Base-by-base conservation (phyloP, 2,329 filamentous ascomycete genomes). In the Sclerotinia spermophila region DNA sequence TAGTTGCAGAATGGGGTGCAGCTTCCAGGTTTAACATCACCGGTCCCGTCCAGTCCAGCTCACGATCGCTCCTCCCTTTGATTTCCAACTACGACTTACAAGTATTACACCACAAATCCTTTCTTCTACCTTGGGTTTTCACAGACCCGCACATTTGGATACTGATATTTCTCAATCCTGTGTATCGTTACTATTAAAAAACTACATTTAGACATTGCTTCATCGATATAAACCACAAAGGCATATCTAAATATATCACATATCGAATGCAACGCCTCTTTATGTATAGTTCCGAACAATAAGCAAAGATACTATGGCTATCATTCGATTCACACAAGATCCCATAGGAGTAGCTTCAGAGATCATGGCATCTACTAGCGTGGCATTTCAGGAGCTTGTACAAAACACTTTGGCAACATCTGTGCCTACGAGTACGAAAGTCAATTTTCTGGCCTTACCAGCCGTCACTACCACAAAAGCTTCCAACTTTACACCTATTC, bases 131-230 rank as follows among this genome's bases (percentile, higher is more conserved):
- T 45, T 4, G 1, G n/a, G 40, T 5, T 19, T 5, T 53, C n/a
- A 6, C 1, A 27, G 42, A 13, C 6, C 19, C 17, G 35, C 45
- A 53, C 10, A 53, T 30, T 53, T 69, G 67, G 67, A 69, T 69
- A 69, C 35, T 44, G 51, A 33, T 56, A 56, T 33, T 42, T 44
- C 35, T 62, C n/a, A 38, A 38, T 38, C 35, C 44, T 40, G 55
- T 44, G 45, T 56, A 69, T 62, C 35, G 55, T 69, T 69, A 69
- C n/a, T 33, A 27, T 48, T 35, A 53, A 17, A 62, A 53, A 19
- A 53, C 35, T 30, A 51, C 51, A 44, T 53, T 5, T 33, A 64
- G 56, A 69, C 33, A 62, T 48, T 69, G 35, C 35, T 62, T 64
- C 33, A 68, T 68, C 42, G n/a, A 48, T 17, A 30, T 21, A 35